Evolutionary conservation across 1,139 yeast genomes (phyloP).

Genomic region (Dujonia santamariae): DNA sequence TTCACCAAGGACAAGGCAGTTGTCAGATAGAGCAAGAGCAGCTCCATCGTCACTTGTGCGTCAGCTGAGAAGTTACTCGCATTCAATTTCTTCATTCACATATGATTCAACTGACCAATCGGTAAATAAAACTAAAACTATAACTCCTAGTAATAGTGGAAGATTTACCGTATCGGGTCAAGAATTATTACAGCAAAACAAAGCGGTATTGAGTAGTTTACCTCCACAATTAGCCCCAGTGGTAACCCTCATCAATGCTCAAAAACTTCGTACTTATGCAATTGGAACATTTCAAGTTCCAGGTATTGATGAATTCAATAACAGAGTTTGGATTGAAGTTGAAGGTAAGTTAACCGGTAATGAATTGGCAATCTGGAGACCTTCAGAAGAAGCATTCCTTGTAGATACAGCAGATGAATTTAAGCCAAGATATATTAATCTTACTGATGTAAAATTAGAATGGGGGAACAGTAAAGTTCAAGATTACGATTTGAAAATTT

Average conservation of each 20-base stretch:
- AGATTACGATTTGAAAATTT: slow-evolving; percentile 28
- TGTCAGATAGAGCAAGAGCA: slow-evolving; percentile 28
- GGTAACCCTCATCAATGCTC: slow-evolving; percentile 41
- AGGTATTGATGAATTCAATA: slow-evolving; percentile 15
- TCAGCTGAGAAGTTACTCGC: slow-evolving; percentile 33
- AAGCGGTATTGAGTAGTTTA: slow-evolving; percentile 23
- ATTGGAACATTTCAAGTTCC: slow-evolving; percentile 30
- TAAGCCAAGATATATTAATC: slow-evolving; percentile 47
- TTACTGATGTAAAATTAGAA: slow-evolving; percentile 42
- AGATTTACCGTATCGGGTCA: slow-evolving; percentile 7
- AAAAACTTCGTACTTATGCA: slow-evolving; percentile 37
- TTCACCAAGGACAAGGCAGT: slow-evolving; percentile 12
- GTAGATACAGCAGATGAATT: slow-evolving; percentile 29
- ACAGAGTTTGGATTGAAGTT: slow-evolving; percentile 32
- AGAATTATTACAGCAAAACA: slow-evolving; percentile 19
- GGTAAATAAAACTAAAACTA: slow-evolving; percentile 11
- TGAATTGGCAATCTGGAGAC: slow-evolving; percentile 50
- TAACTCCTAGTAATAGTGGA: slow-evolving; percentile 11
- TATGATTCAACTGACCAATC: slow-evolving; percentile 15
- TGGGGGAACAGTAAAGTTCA: slow-evolving; percentile 11
- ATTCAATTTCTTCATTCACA: slow-evolving; percentile 12
- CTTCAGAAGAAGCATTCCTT: slow-evolving; percentile 21
- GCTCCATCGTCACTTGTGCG: slow-evolving; percentile 42
- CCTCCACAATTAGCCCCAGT: slow-evolving; percentile 41
- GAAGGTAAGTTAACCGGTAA: slow-evolving; percentile 50